Evolutionary conservation across 129 eudicot species (phyloP).

Genomic region (Logfia minima): DNA sequence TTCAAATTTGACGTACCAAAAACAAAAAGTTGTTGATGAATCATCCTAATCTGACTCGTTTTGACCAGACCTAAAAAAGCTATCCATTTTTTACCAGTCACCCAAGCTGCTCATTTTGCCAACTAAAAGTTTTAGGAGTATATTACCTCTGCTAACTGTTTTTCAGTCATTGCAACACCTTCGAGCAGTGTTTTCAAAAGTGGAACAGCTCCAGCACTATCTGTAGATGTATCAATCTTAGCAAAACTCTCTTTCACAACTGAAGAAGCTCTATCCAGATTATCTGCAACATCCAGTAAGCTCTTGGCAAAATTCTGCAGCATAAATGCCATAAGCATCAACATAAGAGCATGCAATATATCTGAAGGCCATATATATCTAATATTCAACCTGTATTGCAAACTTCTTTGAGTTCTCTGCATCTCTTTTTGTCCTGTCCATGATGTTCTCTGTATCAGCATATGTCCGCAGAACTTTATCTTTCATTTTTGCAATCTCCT

Average conservation of each 20-base stretch:
- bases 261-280: slow-evolving; percentile 75
- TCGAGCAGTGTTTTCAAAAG: slow-evolving; percentile 77
- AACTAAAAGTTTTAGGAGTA: neutral
- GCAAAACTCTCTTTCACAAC: slow-evolving; percentile 74
- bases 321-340: slow-evolving; percentile 14
- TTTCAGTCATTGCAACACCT: slow-evolving; percentile 97
- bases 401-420: slow-evolving; percentile 83
- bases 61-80: neutral
- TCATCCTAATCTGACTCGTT: neutral
- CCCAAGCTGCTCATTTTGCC: neutral
- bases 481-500: slow-evolving; percentile 60
- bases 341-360: slow-evolving; percentile 5
- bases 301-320: slow-evolving; percentile 85
- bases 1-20: neutral
- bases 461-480: slow-evolving; percentile 69
- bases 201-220: slow-evolving; percentile 75
- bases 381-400: slow-evolving; percentile 72
- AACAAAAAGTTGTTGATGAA: neutral
- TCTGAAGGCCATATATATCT: neutral
- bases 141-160: slow-evolving; percentile 77
- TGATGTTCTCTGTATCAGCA: slow-evolving; percentile 89
- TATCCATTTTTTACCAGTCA: neutral
- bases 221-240: slow-evolving; percentile 71
- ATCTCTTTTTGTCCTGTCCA: slow-evolving; percentile 80
- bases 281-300: slow-evolving; percentile 89